Base-by-base conservation (phyloP, 2,329 filamentous ascomycete genomes). In the Colletotrichum sp. region DNA sequence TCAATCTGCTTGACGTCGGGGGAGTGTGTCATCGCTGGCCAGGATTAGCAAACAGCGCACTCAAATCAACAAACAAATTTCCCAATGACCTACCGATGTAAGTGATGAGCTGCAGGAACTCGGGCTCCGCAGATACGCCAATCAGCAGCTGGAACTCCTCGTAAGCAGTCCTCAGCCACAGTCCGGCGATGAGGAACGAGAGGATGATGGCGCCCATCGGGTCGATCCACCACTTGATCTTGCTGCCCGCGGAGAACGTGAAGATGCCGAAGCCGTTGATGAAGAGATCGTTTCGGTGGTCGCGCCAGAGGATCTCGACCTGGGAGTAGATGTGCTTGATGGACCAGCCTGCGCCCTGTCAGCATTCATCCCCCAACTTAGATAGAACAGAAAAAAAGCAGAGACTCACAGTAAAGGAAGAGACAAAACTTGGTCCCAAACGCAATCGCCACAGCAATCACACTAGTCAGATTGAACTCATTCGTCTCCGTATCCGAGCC, bases 271-370 rank as follows among this genome's bases (percentile, higher is more conserved):
- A 95, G 69, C 95, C 95, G 83, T 98, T 99, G 89, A 99, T 95
- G 80, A 98, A 89, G n/a, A 99, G 89, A 82, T 99, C 97, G 82
- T 99, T 99, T 76, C 97, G 93, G 86, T 99, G 97, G 81, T 98
- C 96, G 84, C 98, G 95, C 96, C 96, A 98, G 16, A 98, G 88
- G 82, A 98, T 98, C 73, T 94, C 91, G 77, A 98, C 92, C 84
- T 98, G 96, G 76, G 92, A 95, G 87, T 98, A 98, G 80, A 95
- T 94, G 86, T 98, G 93, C 79, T 96, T 93, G 80, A 98, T 86
- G 6, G 95, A 92, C 92, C 94, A 98, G 86, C 70, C 70, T 73
- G 52, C 4, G 1, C 13, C 0, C 14, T 0, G 62, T 71, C n/a
- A 71, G 34, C 18, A 38, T 16, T 2, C 34, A 18, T 2, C 8